Conservation (phyloP, 83 land plant species). For the Picea abies region DNA sequence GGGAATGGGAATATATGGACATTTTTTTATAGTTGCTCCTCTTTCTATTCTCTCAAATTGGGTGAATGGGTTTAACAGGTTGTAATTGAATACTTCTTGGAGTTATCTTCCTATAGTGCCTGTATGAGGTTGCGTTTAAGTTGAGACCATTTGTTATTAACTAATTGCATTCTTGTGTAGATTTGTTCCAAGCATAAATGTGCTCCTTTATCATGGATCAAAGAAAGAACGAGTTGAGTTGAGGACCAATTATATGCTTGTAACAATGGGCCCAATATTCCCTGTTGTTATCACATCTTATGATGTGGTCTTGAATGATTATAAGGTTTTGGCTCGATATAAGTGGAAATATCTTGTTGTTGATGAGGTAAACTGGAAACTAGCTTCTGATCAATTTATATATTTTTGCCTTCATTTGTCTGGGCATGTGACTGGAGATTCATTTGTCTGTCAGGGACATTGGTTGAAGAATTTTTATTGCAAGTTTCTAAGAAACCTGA, state of each 20-base stretch:
- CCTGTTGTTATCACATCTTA: conserved; percentile 86
- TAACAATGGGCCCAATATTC: conserved; percentile 47
- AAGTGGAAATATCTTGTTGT: conserved; percentile 90
- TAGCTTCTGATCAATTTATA: background rate
- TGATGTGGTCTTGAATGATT: conserved; percentile 75
- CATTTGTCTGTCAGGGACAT: conserved; percentile 61
- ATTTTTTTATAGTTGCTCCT: conserved; percentile 84
- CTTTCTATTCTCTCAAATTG: conserved; percentile 94
- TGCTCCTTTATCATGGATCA: conserved; percentile 85
- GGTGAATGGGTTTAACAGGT: conserved; percentile 49
- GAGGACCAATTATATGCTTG: conserved; percentile 65
- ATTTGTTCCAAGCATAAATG: conserved; percentile 68
- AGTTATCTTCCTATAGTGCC: background rate
- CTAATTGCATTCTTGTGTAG: conserved; percentile 25
- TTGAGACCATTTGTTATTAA: background rate
- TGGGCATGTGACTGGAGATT: background rate
- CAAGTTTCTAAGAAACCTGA: conserved; percentile 74
- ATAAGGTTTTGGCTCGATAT: conserved; percentile 49
- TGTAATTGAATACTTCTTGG: background rate
- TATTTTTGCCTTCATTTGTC: background rate
- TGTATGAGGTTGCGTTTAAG: background rate
- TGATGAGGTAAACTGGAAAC: conserved; percentile 68
- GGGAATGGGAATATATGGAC: conserved; percentile 86
- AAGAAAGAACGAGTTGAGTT: conserved; percentile 60
- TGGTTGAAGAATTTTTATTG: conserved; percentile 84